phyloP scores from a whole-genome alignment of 495 filamentous ascomycete species.

The Tuber umbilicatum region DNA sequence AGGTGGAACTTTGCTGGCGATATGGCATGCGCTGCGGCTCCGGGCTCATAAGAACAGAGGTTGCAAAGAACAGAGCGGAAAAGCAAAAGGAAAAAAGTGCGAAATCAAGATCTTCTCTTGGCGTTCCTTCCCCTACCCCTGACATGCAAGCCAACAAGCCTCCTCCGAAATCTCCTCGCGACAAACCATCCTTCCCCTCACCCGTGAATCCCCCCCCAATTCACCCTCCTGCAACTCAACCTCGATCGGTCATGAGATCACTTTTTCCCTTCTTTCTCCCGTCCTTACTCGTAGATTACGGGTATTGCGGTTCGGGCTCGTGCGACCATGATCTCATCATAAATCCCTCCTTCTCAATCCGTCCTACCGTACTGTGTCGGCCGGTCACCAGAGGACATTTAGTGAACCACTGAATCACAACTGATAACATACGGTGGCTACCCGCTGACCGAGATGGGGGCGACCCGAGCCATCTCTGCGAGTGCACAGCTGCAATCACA shows the following conservation, averaged over 20 bases:
- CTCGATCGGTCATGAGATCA: conserved; percentile 1
- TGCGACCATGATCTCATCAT: not conserved
- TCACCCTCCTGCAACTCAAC: not conserved
- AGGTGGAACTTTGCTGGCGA: not conserved
- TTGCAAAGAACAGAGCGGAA: too few relatives aligned
- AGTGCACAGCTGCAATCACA: not conserved
- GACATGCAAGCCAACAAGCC: not conserved
- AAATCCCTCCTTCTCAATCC: not conserved
- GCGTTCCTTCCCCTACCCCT: not conserved
- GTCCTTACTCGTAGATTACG: not conserved
- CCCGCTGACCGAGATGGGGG: not conserved
- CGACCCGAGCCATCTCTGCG: not conserved
- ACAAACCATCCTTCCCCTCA: not conserved
- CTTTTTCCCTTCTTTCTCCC: not conserved
- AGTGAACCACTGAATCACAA: conserved; percentile 4
- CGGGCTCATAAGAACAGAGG: not conserved
- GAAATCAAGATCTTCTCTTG: not conserved
- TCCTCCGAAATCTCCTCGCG: not conserved
- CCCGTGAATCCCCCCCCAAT: not conserved
- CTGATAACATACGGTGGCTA: not conserved
- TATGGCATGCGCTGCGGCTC: not conserved
- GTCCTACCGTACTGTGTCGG: too few relatives aligned
- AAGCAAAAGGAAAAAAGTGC: too few relatives aligned
- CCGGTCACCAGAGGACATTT: not conserved
- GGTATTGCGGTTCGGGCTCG: not conserved